Evolutionary conservation across 768 basidiomycete species (phyloP).

Genomic region (Xerocomellus chrysenteron): DNA sequence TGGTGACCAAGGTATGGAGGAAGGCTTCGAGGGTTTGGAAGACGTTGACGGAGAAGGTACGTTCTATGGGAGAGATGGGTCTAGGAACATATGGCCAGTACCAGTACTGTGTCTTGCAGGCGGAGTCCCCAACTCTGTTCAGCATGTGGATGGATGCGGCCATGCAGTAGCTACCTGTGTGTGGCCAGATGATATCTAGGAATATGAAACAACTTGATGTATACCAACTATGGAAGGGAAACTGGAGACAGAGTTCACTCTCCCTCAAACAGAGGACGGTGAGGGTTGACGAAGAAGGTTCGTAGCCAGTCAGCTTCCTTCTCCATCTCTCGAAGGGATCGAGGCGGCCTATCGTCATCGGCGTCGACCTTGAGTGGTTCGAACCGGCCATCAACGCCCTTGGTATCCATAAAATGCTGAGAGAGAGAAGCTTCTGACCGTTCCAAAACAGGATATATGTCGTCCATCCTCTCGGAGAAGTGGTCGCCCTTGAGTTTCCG

Average conservation of each 20-base stretch:
- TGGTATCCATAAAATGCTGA: conserved; percentile 32
- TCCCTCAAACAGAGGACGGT: neutral
- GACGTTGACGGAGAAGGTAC: conserved; percentile 29
- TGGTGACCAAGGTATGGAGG: conserved; percentile 26
- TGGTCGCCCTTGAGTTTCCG: conserved; percentile 68
- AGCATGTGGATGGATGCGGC: conserved; percentile 39
- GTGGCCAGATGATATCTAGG: conserved; percentile 35
- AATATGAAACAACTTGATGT: neutral
- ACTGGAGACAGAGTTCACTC: neutral
- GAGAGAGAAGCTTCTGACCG: conserved; percentile 52
- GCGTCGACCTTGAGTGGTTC: conserved; percentile 58
- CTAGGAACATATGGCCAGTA: conserved; percentile 10
- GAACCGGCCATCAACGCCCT: conserved; percentile 23
- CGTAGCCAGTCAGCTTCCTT: conserved; percentile 71
- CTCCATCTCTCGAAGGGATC: conserved; percentile 75
- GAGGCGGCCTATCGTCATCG: conserved; percentile 64
- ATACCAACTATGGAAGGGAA: conserved; percentile 3
- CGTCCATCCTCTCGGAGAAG: conserved; percentile 64
- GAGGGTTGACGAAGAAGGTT: conserved; percentile 44
- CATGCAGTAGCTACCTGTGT: conserved; percentile 35
- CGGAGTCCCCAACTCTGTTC: conserved; percentile 14
- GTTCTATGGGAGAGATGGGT: conserved; percentile 22
- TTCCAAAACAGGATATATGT: conserved; percentile 81
- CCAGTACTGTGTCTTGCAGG: conserved; percentile 45
- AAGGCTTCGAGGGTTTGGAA: conserved; percentile 36